Conservation (phyloP, 2,329 filamentous ascomycete species). For the Beauveria bassiana region DNA sequence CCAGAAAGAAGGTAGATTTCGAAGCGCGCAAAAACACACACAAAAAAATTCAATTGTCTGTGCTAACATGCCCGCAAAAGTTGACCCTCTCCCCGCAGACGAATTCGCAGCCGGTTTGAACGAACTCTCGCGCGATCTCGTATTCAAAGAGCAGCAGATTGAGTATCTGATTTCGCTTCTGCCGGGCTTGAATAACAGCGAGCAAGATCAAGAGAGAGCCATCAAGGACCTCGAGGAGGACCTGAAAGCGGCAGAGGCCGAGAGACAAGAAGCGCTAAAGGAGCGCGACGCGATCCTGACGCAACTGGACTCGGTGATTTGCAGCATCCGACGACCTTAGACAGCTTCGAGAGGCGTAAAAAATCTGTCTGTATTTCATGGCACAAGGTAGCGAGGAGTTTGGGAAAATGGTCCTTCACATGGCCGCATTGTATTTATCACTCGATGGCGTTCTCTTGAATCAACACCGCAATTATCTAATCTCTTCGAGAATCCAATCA, state of each 20-base stretch:
- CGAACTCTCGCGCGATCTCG: conserved; percentile 68
- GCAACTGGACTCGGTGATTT: conserved; percentile 54
- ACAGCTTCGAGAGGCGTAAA: neutral
- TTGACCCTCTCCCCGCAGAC: conserved; percentile 54
- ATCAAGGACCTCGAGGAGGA: conserved; percentile 60
- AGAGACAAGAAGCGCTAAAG: conserved; percentile 54
- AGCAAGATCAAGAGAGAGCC: conserved; percentile 64
- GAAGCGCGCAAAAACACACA: neutral
- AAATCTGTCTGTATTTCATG: conserved; percentile 7
- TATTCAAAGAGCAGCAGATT: conserved; percentile 76
- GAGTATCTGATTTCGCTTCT: conserved; percentile 67
- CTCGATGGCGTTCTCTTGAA: neutral
- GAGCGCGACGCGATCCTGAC: conserved; percentile 55
- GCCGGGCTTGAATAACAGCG: conserved; percentile 71
- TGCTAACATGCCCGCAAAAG: conserved; percentile 19
- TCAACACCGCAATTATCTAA: neutral
- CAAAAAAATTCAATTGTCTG: neutral
- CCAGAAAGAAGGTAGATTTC: conserved; percentile 39
- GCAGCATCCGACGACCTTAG: conserved; percentile 51
- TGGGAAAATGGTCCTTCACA: neutral
- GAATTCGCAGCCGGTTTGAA: conserved; percentile 60
- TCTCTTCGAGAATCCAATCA: neutral
- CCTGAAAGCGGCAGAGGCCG: conserved; percentile 53
- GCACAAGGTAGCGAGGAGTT: conserved; percentile 24
- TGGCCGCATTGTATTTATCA: neutral